Evolutionary conservation across 1,284 basidiomycete genomes (phyloP).

Genomic region (Cutaneotrichosporon sp.): DNA sequence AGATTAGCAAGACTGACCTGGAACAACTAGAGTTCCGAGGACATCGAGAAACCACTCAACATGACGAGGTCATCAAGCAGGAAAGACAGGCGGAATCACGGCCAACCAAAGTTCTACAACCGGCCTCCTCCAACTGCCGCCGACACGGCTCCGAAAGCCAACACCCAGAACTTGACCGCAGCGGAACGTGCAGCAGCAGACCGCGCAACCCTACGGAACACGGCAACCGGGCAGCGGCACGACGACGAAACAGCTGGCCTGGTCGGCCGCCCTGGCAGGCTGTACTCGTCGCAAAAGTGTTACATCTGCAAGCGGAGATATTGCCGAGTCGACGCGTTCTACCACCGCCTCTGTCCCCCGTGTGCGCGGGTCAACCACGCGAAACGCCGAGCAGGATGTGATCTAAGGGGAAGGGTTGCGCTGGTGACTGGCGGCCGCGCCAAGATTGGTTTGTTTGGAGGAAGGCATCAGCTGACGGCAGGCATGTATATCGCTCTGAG

Average conservation of each 20-base stretch:
- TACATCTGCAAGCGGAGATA: background rate
- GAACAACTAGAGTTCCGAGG: too few species aligned
- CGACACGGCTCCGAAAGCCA: too few species aligned
- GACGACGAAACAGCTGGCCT: constrained; percentile 1
- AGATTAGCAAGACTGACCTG: too few species aligned
- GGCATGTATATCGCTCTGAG: background rate
- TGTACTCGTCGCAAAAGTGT: background rate
- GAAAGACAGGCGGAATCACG: too few species aligned
- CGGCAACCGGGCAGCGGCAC: background rate
- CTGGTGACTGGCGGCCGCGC: constrained; percentile 1
- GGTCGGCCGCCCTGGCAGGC: background rate
- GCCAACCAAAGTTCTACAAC: too few species aligned
- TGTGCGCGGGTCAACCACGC: background rate
- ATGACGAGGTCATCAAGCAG: too few species aligned
- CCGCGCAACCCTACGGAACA: background rate
- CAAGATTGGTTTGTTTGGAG: too few species aligned
- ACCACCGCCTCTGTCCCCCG: background rate
- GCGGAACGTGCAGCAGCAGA: background rate
- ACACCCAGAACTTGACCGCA: background rate
- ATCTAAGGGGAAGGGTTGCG: background rate
- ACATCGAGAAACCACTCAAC: too few species aligned
- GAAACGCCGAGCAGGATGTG: background rate
- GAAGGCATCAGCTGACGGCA: too few species aligned
- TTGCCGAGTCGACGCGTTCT: background rate
- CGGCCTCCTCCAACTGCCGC: too few species aligned